Evolutionary conservation across 176 grass and related monocot genomes (phyloP).

Genomic region (Elymus sibiricus): DNA sequence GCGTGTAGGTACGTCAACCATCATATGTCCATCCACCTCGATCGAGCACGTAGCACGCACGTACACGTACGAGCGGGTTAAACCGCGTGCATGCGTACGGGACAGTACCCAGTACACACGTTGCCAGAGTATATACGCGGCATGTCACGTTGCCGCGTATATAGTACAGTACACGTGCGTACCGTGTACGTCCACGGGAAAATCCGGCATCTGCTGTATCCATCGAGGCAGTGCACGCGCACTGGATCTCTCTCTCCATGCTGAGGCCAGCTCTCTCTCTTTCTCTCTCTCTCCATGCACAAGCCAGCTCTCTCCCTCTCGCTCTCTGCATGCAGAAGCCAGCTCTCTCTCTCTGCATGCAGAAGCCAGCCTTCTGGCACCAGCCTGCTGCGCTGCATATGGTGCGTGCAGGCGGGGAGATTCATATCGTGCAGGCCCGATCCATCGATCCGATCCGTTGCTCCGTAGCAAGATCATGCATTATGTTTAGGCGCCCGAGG

Average conservation of each 20-base stretch:
- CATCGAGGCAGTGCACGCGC: no score
- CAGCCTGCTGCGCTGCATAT: background rate
- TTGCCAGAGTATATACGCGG: no score
- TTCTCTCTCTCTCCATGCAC: no score
- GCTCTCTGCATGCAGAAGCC: no score
- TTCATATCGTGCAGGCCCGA: background rate
- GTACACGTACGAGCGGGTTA: no score
- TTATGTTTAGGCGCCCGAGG: no score
- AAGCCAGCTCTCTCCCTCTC: no score
- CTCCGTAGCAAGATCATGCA: background rate
- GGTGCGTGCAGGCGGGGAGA: background rate
- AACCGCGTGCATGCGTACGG: no score
- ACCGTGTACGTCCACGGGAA: background rate
- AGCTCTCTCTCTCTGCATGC: no score
- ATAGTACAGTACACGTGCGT: background rate
- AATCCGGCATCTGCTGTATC: background rate
- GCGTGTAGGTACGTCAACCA: no score
- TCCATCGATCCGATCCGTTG: background rate
- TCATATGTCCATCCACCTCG: background rate
- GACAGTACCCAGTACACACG: background rate
- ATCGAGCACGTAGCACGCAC: background rate
- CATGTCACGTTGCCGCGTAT: no score
- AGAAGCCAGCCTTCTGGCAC: background rate
- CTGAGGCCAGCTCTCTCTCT: no score
- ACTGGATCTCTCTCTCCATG: background rate